Conservation (phyloP, 371 early-diverging fungal genomes). For the Zychaea mexicana region DNA sequence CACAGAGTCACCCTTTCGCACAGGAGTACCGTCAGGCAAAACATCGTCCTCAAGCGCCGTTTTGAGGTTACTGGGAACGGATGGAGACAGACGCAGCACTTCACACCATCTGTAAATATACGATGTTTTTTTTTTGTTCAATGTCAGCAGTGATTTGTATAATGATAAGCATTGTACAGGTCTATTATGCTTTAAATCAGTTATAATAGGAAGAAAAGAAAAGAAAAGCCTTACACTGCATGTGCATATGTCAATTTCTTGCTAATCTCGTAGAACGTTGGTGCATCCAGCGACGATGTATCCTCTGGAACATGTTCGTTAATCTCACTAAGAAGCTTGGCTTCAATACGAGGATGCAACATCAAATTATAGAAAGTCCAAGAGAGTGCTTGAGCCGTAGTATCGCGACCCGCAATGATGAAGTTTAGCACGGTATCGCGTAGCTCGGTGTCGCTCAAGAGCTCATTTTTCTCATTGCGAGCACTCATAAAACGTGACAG, state of each 20-base stretch:
- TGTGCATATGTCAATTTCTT: conserved; percentile 61
- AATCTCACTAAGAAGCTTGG: conserved; percentile 65
- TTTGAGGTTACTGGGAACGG: conserved; percentile 71
- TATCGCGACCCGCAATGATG: conserved; percentile 70
- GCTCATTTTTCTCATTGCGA: conserved; percentile 36
- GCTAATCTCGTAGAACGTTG: conserved; percentile 41
- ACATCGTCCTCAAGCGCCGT: conserved; percentile 65
- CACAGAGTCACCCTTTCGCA: conserved; percentile 62
- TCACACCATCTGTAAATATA: conserved; percentile 41
- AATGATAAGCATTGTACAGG: too few relatives aligned
- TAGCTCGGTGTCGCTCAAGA: conserved; percentile 45
- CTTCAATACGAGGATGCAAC: conserved; percentile 54
- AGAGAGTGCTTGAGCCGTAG: conserved; percentile 72
- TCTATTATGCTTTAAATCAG: conserved; percentile 13
- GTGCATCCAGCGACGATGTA: conserved; percentile 21
- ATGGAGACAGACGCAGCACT: conserved; percentile 68
- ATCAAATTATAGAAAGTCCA: conserved; percentile 71
- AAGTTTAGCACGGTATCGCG: conserved; percentile 73
- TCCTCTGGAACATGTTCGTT: conserved; percentile 33
- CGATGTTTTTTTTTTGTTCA: too few relatives aligned
- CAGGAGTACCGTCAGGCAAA: conserved; percentile 66
- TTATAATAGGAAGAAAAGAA: conserved; percentile 67
- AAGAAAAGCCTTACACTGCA: conserved; percentile 42
- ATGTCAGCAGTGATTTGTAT: too few relatives aligned
- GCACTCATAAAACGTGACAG: conserved; percentile 62